A percentile compares a stretch with the other conserved stretches of the same genome.
Evolutionary conservation across 148 eudicot genomes (phyloP).

Genomic region (Silene latifolia): DNA sequence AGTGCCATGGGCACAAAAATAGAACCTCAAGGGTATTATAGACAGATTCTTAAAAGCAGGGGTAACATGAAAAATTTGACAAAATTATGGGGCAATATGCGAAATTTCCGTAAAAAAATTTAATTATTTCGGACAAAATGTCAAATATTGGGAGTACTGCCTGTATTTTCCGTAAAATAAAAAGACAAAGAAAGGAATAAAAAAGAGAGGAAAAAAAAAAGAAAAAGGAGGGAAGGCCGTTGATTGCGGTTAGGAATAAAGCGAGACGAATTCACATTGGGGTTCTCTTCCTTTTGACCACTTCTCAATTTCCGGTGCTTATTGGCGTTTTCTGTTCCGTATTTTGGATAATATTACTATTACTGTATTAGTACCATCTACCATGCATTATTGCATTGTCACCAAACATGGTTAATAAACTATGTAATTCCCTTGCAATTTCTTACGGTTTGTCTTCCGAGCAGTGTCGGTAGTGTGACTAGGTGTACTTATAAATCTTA

Average conservation of each 20-base stretch:
- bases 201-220: not conserved
- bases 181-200: not conserved
- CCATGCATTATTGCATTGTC: not conserved
- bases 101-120: no score
- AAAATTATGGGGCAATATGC: no score
- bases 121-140: no score
- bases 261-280: constrained; percentile 19
- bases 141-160: no score
- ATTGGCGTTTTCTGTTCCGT: constrained; percentile 10
- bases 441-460: not conserved
- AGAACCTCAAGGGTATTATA: no score
- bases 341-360: not conserved
- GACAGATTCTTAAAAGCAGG: no score
- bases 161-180: no score
- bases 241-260: constrained; percentile 75
- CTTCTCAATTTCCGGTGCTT: constrained; percentile 1
- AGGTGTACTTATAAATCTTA: not conserved
- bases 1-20: no score
- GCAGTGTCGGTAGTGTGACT: constrained; percentile 20
- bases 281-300: constrained; percentile 30
- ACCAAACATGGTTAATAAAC: not conserved
- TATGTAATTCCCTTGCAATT: not conserved
- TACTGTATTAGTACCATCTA: not conserved
- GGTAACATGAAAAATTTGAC: no score
- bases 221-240: constrained; percentile 30